A percentile compares a stretch with the other conserved stretches of the same genome.
Conservation (phyloP, 2,329 filamentous ascomycete genomes). For the Monosporascus cannonballus region DNA sequence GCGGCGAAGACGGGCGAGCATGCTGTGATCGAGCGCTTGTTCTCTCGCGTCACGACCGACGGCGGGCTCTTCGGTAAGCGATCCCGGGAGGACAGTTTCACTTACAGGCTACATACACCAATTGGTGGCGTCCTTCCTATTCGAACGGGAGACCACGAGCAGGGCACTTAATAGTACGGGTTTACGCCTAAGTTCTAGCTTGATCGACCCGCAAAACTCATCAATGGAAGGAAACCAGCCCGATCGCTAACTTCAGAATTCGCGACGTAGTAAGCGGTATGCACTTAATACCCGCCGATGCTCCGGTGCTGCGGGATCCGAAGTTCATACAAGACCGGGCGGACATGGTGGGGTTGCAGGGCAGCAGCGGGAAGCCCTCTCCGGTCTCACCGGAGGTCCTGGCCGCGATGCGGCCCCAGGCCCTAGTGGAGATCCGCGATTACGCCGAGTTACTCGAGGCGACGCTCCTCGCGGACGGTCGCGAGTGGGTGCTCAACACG, state of each 20-base stretch:
- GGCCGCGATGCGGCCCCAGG: conserved; percentile 40
- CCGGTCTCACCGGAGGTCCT: conserved; percentile 21
- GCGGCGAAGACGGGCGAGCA: conserved; percentile 32
- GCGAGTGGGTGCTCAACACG: conserved; percentile 55
- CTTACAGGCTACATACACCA: no score
- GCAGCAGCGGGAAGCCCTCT: conserved; percentile 1
- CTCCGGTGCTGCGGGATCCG: conserved; percentile 49
- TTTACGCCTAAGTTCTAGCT: no score
- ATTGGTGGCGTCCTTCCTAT: no score
- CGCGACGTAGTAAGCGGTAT: conserved; percentile 29
- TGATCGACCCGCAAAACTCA: no score
- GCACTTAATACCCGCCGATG: conserved; percentile 49
- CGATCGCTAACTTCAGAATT: no score
- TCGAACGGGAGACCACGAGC: no score
- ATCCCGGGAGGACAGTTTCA: no score
- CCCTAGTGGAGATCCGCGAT: conserved; percentile 46
- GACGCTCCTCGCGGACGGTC: conserved; percentile 58
- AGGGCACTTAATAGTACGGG: no score
- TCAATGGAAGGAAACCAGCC: no score
- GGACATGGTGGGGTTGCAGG: conserved; percentile 28
- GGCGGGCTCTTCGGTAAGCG: conserved; percentile 44
- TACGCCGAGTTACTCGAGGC: conserved; percentile 55
- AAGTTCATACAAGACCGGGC: conserved; percentile 53
- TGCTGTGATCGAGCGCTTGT: conserved; percentile 45
- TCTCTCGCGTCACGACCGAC: conserved; percentile 53